phyloP scores from a whole-genome alignment of 495 filamentous ascomycete species.

The Daldinia loculata region DNA sequence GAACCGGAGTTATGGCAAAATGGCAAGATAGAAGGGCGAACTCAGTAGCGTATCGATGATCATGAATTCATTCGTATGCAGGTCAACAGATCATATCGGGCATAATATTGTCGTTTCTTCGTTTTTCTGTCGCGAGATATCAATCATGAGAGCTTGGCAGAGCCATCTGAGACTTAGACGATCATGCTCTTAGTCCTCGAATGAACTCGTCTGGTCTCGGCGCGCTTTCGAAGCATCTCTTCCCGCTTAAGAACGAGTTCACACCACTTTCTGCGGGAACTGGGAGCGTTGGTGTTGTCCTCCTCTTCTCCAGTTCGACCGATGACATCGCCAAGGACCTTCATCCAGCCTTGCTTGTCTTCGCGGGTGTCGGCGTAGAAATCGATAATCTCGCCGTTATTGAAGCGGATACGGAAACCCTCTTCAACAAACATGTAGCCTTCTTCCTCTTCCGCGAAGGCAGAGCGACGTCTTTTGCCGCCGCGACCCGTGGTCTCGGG shows the following conservation, averaged over 20 bases:
- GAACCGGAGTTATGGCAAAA: not conserved
- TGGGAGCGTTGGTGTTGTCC: constrained; percentile 45
- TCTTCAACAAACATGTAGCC: constrained; percentile 99
- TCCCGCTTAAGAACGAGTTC: constrained; percentile 78
- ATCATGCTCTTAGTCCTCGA: constrained; percentile 65
- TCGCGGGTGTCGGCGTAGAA: constrained; percentile 91
- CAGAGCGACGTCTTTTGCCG: constrained; percentile 85
- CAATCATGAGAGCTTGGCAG: constrained; percentile 14
- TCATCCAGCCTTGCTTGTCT: constrained; percentile 95
- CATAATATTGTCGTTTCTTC: constrained; percentile 37
- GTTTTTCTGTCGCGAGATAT: constrained; percentile 24
- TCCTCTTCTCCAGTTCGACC: constrained; percentile 63
- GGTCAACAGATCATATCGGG: constrained; percentile 32
- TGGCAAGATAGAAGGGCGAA: not conserved
- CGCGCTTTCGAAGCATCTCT: constrained; percentile 54
- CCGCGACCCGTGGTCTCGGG: constrained; percentile 77
- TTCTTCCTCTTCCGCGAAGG: constrained; percentile 97
- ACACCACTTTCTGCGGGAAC: constrained; percentile 74
- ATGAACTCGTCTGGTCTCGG: constrained; percentile 55
- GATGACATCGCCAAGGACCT: constrained; percentile 83
- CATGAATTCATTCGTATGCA: constrained; percentile 31
- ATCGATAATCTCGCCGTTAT: constrained; percentile 96
- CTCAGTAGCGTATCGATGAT: constrained; percentile 10
- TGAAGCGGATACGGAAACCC: constrained; percentile 97
- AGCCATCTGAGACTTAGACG: constrained; percentile 42